Evolutionary conservation across 192 early-diverging fungal genomes (phyloP), one percentile per base, ranked within the genome.

Genomic region (Diversispora eburnea): DNA sequence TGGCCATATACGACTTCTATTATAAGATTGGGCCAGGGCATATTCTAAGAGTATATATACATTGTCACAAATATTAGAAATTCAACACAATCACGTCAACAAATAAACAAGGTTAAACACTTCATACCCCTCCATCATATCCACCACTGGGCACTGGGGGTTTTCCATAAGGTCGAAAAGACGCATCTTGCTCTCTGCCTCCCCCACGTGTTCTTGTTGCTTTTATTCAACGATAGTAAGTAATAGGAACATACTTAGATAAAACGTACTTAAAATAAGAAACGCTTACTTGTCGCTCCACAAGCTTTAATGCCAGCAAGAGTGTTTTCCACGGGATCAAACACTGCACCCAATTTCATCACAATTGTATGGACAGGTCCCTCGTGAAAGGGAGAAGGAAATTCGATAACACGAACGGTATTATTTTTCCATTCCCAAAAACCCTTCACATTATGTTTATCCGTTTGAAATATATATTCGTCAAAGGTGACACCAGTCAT

Each of bases 361-460:
- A 33, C 9, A 43, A 68, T 68, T 13, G 67, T 49, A 68, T 20
- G 9, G n/a, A 52, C 67, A 10, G 48, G 52, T 7, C 22, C 39
- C 19, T 68, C 67, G 48, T 68, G 49, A 49, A 68, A 68, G 3
- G 6, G 49, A 3, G 49, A 68, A 54, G 67, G 49, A 68, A 49
- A 3, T 68, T 68, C 48, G 48, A 52, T 68, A 20, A 68, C 67
- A 54, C 15, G 46, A 68, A 68, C 67, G 13, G 48, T 33, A n/a
- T 49, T 49, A 49, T 68, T 68, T 68, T 68, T 48, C 67, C 67
- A 68, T 68, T 68, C 67, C 67, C 67, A 68, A 48, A 3, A 22
- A 49, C 67, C 52, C 46, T 68, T 48, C 5, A 68, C 48, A 52
- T 68, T 68, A 52, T 68, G 39, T 25, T 68, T 68, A 49, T 68